Evolutionary conservation across 2,329 filamentous ascomycete genomes (phyloP), one percentile per base, ranked within the genome.

Genomic region (Alternaria metachromatica): DNA sequence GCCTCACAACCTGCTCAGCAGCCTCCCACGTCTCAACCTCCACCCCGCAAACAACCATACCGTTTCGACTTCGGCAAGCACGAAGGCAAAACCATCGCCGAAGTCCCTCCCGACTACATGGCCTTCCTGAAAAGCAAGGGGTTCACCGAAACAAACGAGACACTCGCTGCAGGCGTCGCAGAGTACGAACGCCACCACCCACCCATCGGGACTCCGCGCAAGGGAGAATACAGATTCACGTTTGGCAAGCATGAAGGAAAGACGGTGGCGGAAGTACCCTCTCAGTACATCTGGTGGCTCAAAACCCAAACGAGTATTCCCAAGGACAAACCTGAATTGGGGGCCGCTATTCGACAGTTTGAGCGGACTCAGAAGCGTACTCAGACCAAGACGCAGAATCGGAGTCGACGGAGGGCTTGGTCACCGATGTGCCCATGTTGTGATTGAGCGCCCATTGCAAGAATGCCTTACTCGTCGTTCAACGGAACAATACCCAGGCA

Each of bases 251-350:
- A 41, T 18, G 37, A 2, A 2, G 37, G 37, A 6, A 41, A 41
- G 5, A 41, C 37, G 0, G 0, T 41, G 37, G 37, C 37, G 0
- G 2, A 41, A 41, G 37, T 41, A 1, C 37, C 33, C 30, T 37
- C 33, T n/a, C 33, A 37, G 15, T 41, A 41, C 37, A 41, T 41
- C 1, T 41, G 37, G 37, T 41, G 0, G 0, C 0, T 41, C 37
- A 41, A 41, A 6, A 8, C 7, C 30, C 7, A 15, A 4, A 41
- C 37, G 0, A 41, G 2, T 1, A 41, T 41, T 41, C 0, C 0
- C 0, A 41, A 6, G 37, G 37, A 41, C 3, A 41, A 41, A 2
- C 15, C 37, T 2, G 15, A 41, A 1, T 0, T 41, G 2, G 37
- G 37, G 0, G 37, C 37, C 1, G 37, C 37, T 0, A 41, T 41